A percentile compares a stretch with the other conserved stretches of the same genome.
phyloP scores from a whole-genome alignment of 306 rosid species.

The Alnus glutinosa region DNA sequence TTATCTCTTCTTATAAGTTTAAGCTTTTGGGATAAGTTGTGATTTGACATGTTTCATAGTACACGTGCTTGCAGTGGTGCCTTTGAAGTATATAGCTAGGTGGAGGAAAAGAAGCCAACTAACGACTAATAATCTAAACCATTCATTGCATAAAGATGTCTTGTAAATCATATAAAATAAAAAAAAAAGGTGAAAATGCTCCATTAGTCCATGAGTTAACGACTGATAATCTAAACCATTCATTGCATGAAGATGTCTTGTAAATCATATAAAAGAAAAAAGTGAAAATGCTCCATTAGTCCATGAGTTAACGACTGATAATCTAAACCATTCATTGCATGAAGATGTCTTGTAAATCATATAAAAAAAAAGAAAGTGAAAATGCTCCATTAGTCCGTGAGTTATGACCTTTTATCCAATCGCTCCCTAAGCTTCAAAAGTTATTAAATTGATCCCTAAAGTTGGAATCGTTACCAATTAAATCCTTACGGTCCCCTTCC shows the following conservation, averaged over 20 bases:
- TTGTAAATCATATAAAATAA: neutral
- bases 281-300: too few relatives aligned
- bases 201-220: too few relatives aligned
- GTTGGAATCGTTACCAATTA: too few relatives aligned
- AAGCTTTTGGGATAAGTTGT: too few relatives aligned
- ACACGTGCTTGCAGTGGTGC: neutral
- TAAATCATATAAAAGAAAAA: neutral
- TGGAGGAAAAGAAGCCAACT: neutral
- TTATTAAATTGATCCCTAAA: too few relatives aligned
- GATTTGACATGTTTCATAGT: neutral
- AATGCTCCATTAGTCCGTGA: too few relatives aligned
- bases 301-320: neutral
- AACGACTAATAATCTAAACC: neutral
- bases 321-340: neutral
- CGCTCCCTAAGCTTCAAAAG: too few relatives aligned
- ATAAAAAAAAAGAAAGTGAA: neutral
- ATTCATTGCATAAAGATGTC: neutral
- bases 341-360: neutral
- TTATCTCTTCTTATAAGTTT: too few relatives aligned
- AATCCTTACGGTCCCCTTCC: too few relatives aligned
- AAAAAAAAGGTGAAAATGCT: too few relatives aligned
- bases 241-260: slow-evolving; percentile 1
- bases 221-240: neutral
- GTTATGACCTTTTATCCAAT: too few relatives aligned
- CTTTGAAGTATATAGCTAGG: slow-evolving; percentile 4